Evolutionary conservation across 2,329 filamentous ascomycete species (phyloP), one percentile per base, ranked within the genome.

Genomic region (Xylariaceae sp.): DNA sequence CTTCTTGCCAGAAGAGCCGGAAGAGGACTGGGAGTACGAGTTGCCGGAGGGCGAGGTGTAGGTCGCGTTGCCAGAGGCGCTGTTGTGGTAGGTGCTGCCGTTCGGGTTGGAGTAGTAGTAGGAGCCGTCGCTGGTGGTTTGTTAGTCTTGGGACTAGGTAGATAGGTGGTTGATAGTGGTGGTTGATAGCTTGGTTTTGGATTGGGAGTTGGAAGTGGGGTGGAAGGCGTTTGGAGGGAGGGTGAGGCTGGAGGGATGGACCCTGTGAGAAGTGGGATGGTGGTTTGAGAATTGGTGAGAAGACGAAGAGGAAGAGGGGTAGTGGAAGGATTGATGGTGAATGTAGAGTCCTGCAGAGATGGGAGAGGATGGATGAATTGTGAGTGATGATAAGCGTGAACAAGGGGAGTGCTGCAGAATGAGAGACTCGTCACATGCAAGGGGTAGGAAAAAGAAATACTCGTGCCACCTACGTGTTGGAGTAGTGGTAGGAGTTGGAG

Each of bases 21-120:
- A 22, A n/a, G 17, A 22, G 17, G n/a, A n/a, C 41, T 18, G 17
- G 49, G 44, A 15, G 32, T 39, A 15, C 18, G 30, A 44, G 44
- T 58, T 31, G 36, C 75, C 78, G 48, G 71, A 70, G 6, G 84
- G 68, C 10, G 81, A 58, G 15, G 80, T 88, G 68, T 88, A 89
- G 15, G 68, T 81, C 19, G 80, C 77, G 43, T 68, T 62, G 6
- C 84, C 84, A 11, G 65, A 63, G 40, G 83, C 82, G 57, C 75
- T 67, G 67, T 86, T 85, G 74, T 87, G 71, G 71, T 89, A 89
- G 36, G 80, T 85, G 62, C 80, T 86, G 12, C 83, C 82, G 55
- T 86, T 77, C 41, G 82, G 69, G 69, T 88, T 89, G 63, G 77
- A 80, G 70, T 88, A 89, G 71, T 89, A 87, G 74, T 89, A 89